Evolutionary conservation across 345 rosid species (phyloP), one percentile per base, ranked within the genome.

Genomic region (Aquilaria sinensis): DNA sequence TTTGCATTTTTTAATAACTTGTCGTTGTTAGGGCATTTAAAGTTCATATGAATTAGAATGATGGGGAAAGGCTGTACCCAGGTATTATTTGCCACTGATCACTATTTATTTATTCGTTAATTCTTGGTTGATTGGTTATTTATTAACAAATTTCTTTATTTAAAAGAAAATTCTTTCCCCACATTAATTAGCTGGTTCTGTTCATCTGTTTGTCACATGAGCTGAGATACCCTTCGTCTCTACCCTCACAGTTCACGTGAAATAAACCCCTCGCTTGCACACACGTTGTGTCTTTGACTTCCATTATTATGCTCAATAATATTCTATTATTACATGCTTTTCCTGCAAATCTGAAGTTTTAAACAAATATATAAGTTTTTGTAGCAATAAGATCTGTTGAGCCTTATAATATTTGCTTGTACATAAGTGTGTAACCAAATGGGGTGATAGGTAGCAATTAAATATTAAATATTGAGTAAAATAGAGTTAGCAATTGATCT

Each of bases 121-220:
- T 63, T 43, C 10, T 45, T 23, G 58, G 5, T 23, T 23, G 23
- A 23, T 23, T 23, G 23, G 23, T 23, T 23, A 23, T 23, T 23
- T 23, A 23, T 23, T 23, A 1, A 1, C 23, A 23, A 23, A 23
- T 23, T 23, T 23, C 23, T 23, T 23, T 23, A 23, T 23, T 23
- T 23, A 23, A 23, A 23, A 23, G 23, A 23, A 23, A 9, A 32
- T 48, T 58, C 1, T 31, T 31, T 55, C 2, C 49, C n/a, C 45
- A 14, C 47, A 30, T 41, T 51, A 51, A 64, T 52, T 76, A 68
- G 74, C 70, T 66, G 76, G 63, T 67, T 50, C 64, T 60, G 32
- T 65, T 56, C 47, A 59, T 67, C 58, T 59, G 78, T 62, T 60
- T 16, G 53, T 80, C 73, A 69, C 77, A 74, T 69, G 75, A 68